These are phyloP conservation scores for Heliosperma pusillum DNA, from an alignment of 148 eudicot genomes.

Conservation along the genomic window DNA sequence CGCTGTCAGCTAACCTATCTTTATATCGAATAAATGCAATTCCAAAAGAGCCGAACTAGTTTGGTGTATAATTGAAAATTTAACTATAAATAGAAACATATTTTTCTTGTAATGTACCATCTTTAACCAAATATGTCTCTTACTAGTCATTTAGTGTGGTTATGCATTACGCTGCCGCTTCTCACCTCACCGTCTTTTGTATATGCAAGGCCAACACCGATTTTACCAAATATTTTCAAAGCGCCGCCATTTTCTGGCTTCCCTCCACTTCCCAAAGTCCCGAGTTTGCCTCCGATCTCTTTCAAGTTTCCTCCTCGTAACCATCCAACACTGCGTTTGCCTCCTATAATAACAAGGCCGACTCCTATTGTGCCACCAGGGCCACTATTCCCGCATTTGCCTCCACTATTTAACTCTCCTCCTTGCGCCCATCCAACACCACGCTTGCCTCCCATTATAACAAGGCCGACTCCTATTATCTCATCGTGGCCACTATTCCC, in stretches of 20 bases:
- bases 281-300: no score
- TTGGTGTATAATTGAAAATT: background rate
- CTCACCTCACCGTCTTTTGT: conserved; percentile 9
- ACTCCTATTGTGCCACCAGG: conserved; percentile 1
- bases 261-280: background rate
- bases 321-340: background rate
- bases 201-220: background rate
- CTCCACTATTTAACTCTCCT: no score
- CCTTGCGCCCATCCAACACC: background rate
- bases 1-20: no score
- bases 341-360: conserved; percentile 3
- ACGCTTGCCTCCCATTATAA: background rate
- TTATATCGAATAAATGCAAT: no score
- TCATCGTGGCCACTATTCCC: no score
- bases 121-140: conserved; percentile 14
- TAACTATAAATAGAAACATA: background rate
- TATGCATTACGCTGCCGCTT: conserved; percentile 20
- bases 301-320: no score
- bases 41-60: no score
- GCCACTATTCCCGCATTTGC: background rate
- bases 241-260: background rate
- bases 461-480: no score
- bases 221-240: background rate
- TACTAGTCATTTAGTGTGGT: conserved; percentile 10
- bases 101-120: background rate